A percentile compares a stretch with the other conserved stretches of the same genome.
Conservation (phyloP, 1,284 basidiomycete species). For the Sanghuangporus weigelae region DNA sequence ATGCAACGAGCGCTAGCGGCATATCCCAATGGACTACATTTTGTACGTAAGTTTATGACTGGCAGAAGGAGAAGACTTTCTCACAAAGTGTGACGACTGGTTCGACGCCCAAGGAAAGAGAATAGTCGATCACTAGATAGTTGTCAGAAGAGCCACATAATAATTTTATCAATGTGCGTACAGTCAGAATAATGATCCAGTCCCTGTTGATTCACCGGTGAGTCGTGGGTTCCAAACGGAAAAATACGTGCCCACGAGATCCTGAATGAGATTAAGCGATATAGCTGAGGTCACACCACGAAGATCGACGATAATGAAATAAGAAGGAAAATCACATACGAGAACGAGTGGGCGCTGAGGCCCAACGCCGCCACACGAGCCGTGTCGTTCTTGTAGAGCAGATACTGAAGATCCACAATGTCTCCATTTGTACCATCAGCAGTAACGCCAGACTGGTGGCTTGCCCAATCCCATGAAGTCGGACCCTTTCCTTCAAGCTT, state of each 20-base stretch:
- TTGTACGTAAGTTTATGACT: neutral
- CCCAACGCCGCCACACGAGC: conserved; percentile 43
- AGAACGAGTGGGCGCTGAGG: conserved; percentile 42
- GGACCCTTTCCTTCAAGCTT: conserved; percentile 46
- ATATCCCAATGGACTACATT: conserved; percentile 43
- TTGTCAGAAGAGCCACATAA: conserved; percentile 27
- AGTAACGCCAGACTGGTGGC: conserved; percentile 26
- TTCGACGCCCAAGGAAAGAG: conserved; percentile 35
- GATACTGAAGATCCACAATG: conserved; percentile 42
- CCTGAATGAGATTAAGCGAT: conserved; percentile 21
- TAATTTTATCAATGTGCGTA: conserved; percentile 40
- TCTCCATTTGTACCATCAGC: conserved; percentile 25
- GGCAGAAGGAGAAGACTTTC: conserved; percentile 12
- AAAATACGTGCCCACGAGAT: conserved; percentile 46
- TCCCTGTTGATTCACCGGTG: conserved; percentile 38
- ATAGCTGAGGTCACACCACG: conserved; percentile 30
- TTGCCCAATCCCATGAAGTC: conserved; percentile 45
- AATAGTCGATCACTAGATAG: conserved; percentile 39
- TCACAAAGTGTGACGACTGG: conserved; percentile 43
- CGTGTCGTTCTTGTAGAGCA: conserved; percentile 43
- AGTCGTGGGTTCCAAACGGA: conserved; percentile 42
- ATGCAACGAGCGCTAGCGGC: conserved; percentile 38
- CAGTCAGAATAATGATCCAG: conserved; percentile 42
- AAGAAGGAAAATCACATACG: conserved; percentile 15
- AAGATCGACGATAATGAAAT: neutral